These are phyloP conservation scores for Huntiella omanensis DNA, from an alignment of 2,329 filamentous ascomycete genomes.

Conservation along the genomic window DNA sequence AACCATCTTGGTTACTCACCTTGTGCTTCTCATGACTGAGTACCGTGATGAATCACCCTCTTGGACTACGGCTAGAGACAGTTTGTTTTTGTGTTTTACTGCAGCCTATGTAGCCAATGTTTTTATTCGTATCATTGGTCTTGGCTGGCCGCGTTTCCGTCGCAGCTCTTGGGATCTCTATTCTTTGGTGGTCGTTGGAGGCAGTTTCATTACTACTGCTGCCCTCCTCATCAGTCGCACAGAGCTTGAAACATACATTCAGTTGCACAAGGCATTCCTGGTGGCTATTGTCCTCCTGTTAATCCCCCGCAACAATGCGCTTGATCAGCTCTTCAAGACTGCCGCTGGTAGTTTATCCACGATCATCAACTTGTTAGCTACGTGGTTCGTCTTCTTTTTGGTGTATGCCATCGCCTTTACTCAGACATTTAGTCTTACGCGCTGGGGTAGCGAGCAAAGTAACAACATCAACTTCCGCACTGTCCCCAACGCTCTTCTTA, in stretches of 20 bases:
- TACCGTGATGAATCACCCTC: conserved; percentile 54
- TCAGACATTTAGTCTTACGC: conserved; percentile 85
- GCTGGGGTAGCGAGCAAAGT: conserved; percentile 55
- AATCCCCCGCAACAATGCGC: conserved; percentile 87
- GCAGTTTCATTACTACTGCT: conserved; percentile 62
- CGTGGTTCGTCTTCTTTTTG: conserved; percentile 92
- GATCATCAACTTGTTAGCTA: conserved; percentile 81
- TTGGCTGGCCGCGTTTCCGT: conserved; percentile 82
- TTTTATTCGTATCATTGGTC: conserved; percentile 62
- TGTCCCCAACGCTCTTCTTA: conserved; percentile 80
- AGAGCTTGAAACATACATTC: conserved; percentile 44
- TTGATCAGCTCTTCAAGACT: conserved; percentile 97
- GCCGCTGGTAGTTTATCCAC: conserved; percentile 81
- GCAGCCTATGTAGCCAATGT: conserved; percentile 71
- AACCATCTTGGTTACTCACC: conserved; percentile 57
- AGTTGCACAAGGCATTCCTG: conserved; percentile 84
- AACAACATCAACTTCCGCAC: conserved; percentile 82
- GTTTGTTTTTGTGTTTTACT: conserved; percentile 64
- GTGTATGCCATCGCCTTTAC: conserved; percentile 94
- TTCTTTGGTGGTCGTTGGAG: conserved; percentile 59
- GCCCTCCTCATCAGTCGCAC: conserved; percentile 50
- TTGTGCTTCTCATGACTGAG: conserved; percentile 68
- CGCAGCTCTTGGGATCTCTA: conserved; percentile 93
- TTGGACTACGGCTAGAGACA: conserved; percentile 56
- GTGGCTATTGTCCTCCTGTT: conserved; percentile 77